Conservation (phyloP, 345 rosid genomes). For the Citrus cavaleriei region DNA sequence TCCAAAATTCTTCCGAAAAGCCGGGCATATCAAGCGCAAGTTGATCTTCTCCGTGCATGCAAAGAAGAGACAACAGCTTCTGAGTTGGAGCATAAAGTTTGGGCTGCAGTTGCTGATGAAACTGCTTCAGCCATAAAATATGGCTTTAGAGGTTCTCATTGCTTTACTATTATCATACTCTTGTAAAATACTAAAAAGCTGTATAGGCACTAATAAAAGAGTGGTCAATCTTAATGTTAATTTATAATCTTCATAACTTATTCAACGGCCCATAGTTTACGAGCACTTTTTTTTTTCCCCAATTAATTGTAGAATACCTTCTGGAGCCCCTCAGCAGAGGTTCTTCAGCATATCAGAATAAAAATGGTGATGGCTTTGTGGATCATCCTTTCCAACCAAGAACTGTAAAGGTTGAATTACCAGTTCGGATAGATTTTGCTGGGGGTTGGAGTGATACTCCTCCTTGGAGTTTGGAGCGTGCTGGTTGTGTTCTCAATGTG, state of each 20-base stretch:
- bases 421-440: conserved; percentile 90
- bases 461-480: conserved; percentile 97
- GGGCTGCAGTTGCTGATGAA: conserved; percentile 96
- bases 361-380: conserved; percentile 22
- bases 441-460: conserved; percentile 99
- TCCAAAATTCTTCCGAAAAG: conserved; percentile 85
- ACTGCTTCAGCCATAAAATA: conserved; percentile 94
- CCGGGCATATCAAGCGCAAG: conserved; percentile 87
- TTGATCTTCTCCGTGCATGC: conserved; percentile 86
- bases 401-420: conserved; percentile 71
- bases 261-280: not conserved
- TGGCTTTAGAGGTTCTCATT: conserved; percentile 61
- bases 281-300: conserved; percentile 8
- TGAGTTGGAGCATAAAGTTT: conserved; percentile 64
- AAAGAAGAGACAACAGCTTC: conserved; percentile 53
- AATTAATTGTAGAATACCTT: conserved; percentile 46
- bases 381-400: conserved; percentile 35
- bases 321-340: conserved; percentile 38
- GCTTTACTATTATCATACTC: not conserved
- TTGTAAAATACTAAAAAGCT: not conserved
- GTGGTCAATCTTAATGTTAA: not conserved
- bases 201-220: not conserved
- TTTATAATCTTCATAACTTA: conserved; percentile 7
- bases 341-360: conserved; percentile 22
- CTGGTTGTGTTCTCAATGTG: conserved; percentile 92